Evolutionary conservation across 2,329 filamentous ascomycete species (phyloP).

Genomic region (Ceratocystis smalleyi): DNA sequence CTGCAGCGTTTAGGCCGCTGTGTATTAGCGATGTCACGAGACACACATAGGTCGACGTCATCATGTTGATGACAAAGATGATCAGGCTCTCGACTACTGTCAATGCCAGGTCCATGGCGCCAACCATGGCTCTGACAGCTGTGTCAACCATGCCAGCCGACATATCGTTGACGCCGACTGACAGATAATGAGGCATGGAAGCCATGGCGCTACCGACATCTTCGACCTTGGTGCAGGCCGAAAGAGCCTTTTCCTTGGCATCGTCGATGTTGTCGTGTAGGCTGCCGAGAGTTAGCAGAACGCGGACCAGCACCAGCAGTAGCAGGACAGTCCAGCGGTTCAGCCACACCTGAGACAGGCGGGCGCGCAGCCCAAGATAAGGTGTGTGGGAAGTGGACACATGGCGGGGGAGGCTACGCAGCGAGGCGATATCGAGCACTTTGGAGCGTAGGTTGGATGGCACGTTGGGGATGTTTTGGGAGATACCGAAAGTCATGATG

Average conservation of each 20-base stretch:
- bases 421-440: conserved; percentile 26
- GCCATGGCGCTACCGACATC: conserved; percentile 89
- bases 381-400: conserved; percentile 57
- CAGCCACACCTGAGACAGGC: conserved; percentile 91
- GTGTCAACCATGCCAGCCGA: conserved; percentile 66
- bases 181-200: conserved; percentile 94
- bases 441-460: conserved; percentile 27
- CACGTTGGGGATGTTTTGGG: conserved; percentile 19
- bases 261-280: conserved; percentile 59
- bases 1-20: conserved; percentile 57
- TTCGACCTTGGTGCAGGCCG: conserved; percentile 83
- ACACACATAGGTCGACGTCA: conserved; percentile 81
- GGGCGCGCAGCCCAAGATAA: conserved; percentile 77
- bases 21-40: conserved; percentile 71
- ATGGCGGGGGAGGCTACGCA: conserved; percentile 29
- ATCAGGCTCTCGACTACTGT: conserved; percentile 76
- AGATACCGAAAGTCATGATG: conserved; percentile 1
- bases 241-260: conserved; percentile 67
- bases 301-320: conserved; percentile 65
- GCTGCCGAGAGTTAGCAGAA: conserved; percentile 58
- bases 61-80: conserved; percentile 80
- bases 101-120: conserved; percentile 61
- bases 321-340: conserved; percentile 93
- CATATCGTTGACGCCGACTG: conserved; percentile 72
- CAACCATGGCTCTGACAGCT: conserved; percentile 63